Evolutionary conservation across 768 basidiomycete genomes (phyloP).

Genomic region (Calocera viscosa): DNA sequence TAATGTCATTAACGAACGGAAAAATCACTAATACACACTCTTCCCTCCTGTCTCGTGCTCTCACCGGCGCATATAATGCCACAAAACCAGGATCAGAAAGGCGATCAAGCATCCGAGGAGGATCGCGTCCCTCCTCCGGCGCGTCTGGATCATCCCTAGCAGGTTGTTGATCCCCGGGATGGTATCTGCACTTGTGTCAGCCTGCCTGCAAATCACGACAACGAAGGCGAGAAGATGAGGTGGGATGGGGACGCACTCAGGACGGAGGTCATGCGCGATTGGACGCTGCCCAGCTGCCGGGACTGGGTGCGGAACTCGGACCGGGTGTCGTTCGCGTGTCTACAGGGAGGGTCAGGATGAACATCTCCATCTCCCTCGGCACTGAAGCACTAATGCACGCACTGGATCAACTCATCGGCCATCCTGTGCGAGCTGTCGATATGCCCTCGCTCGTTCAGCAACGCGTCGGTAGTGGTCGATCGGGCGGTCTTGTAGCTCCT

Average conservation of each 20-base stretch:
- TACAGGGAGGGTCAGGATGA: slow-evolving; percentile 23
- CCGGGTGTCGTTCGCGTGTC: slow-evolving; percentile 95
- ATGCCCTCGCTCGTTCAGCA: slow-evolving; percentile 73
- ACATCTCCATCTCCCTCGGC: neutral
- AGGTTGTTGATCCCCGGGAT: slow-evolving; percentile 93
- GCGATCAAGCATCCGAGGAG: slow-evolving; percentile 83
- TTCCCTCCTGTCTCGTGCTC: too few species aligned
- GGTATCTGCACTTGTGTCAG: slow-evolving; percentile 38
- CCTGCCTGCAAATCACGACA: neutral
- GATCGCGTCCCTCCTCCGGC: slow-evolving; percentile 77
- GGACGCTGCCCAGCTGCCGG: slow-evolving; percentile 59
- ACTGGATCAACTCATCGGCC: slow-evolving; percentile 88
- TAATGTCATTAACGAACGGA: too few species aligned
- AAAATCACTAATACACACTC: too few species aligned
- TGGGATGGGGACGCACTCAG: slow-evolving; percentile 46
- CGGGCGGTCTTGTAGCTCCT: slow-evolving; percentile 66
- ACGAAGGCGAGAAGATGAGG: neutral
- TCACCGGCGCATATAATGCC: slow-evolving; percentile 34
- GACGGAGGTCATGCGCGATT: slow-evolving; percentile 70
- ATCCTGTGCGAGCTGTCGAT: slow-evolving; percentile 91
- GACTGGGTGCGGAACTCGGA: slow-evolving; percentile 83
- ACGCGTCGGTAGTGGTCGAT: slow-evolving; percentile 70
- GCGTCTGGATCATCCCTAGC: slow-evolving; percentile 81
- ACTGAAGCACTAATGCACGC: slow-evolving; percentile 24
- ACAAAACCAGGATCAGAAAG: slow-evolving; percentile 54